Conservation (phyloP, 1,284 basidiomycete species). For the Leccinum griseonigrum region DNA sequence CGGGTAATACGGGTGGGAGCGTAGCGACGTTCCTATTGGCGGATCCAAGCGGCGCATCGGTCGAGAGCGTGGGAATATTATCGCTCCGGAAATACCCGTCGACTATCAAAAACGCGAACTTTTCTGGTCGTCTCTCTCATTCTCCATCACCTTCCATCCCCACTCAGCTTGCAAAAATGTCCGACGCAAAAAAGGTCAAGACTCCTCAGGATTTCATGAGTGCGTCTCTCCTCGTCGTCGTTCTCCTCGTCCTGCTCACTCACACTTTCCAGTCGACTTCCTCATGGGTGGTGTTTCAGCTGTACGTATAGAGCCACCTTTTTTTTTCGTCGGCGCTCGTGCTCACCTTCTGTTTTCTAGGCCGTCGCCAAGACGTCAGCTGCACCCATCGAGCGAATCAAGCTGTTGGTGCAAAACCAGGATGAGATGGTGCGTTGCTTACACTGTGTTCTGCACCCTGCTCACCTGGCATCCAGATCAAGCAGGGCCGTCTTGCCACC, state of each 20-base stretch:
- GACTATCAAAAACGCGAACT: conserved; percentile 38
- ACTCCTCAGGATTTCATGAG: conserved; percentile 76
- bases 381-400: conserved; percentile 99
- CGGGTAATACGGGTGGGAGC: not conserved
- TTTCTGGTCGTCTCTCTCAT: conserved; percentile 34
- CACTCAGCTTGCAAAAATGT: conserved; percentile 67
- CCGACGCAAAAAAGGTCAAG: conserved; percentile 75
- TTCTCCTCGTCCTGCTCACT: conserved; percentile 6
- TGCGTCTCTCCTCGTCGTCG: conserved; percentile 23
- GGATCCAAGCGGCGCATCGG: conserved; percentile 21
- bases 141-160: conserved; percentile 42
- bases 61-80: conserved; percentile 38
- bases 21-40: conserved; percentile 9
- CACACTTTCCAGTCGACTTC: conserved; percentile 66
- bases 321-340: not conserved
- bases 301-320: conserved; percentile 44
- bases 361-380: conserved; percentile 98
- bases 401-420: conserved; percentile 97
- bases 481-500: conserved; percentile 88
- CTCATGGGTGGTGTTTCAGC: conserved; percentile 92
- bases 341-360: conserved; percentile 37
- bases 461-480: conserved; percentile 62
- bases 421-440: conserved; percentile 74
- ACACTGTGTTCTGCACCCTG: not conserved
- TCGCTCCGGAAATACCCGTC: conserved; percentile 39